Conservation (phyloP, 352 stramenopile genomes). For the Pythium volutum region DNA sequence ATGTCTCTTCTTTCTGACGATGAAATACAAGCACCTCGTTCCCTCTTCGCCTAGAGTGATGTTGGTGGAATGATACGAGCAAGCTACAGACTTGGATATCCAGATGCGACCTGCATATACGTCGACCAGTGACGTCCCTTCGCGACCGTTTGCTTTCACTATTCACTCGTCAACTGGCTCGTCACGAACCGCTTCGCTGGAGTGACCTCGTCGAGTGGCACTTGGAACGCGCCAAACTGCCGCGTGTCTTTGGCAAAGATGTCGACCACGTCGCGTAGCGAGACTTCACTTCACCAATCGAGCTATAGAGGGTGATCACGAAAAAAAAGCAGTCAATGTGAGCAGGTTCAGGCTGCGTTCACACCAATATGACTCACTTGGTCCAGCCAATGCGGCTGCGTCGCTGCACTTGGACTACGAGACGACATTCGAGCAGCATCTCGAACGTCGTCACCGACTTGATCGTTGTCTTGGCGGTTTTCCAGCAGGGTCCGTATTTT, state of each 20-base stretch:
- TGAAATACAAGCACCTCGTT: too few relatives aligned
- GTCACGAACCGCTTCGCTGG: neutral
- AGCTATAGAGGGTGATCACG: too few relatives aligned
- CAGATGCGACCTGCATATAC: too few relatives aligned
- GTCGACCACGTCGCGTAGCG: neutral
- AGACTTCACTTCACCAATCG: neutral
- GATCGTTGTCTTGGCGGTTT: neutral
- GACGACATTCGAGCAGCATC: conserved; percentile 13
- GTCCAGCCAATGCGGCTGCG: conserved; percentile 12
- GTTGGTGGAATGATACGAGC: too few relatives aligned
- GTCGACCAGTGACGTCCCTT: too few relatives aligned
- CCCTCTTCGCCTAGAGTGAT: too few relatives aligned
- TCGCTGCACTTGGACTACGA: conserved; percentile 6
- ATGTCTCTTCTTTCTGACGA: too few relatives aligned
- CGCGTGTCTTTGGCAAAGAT: neutral
- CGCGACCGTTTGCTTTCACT: too few relatives aligned
- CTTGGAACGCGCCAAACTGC: neutral
- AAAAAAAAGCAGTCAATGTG: too few relatives aligned
- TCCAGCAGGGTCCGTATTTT: conserved; percentile 8
- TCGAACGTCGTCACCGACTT: neutral
- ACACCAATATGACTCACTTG: too few relatives aligned
- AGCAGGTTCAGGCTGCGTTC: too few relatives aligned
- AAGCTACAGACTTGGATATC: too few relatives aligned
- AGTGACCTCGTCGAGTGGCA: neutral
- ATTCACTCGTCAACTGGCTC: neutral